Base-by-base conservation (phyloP, 2,329 filamentous ascomycete genomes). In the Ascocoryne sarcoides region DNA sequence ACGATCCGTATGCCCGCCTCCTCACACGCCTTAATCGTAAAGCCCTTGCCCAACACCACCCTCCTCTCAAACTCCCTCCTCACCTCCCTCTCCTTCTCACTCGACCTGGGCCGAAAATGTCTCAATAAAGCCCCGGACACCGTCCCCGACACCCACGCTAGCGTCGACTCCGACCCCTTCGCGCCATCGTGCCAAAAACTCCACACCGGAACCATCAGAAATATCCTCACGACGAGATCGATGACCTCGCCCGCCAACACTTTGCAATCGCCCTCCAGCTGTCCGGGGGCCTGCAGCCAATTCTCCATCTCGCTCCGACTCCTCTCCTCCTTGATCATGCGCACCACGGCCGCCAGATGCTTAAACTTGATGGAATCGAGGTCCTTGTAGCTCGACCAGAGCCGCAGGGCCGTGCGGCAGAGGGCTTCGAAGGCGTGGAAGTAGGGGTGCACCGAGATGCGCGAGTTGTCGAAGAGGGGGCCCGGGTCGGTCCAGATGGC, bases 171-270 rank as follows among this genome's bases (percentile, higher is more conserved):
- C n/a, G n/a, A n/a, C 16, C 34, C 37, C 5, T 36, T 36, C 28
- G 26, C 33, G 2, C 39, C 42, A 4, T 37, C 42, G 19, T 40
- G 32, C 42, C 42, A 44, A 29, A 44, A 44, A 31, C 23, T 40
- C 42, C 42, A 44, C 4, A 44, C 20, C 4, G 37, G 37, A 16
- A 40, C 37, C 42, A 44, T 44, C 32, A 39, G 40, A 21, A 36
- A 7, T 17, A 40, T 15, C 10, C 34, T 34, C n/a, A 44, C 42
- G n/a, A 38, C 37, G 8, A 40, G 12, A 37, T 44, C 42, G 7
- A 44, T 36, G 33, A 44, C 37, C 21, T 44, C 42, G 15, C 37
- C 32, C 1, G 34, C 34, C n/a, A 44, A 36, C 10, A 37, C 39
- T 8, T 34, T 32, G 19, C 32, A 35, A 31, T 36, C 28, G 3